Conservation (phyloP, 192 early-diverging fungal genomes). For the Spizellomyces punctatus region DNA sequence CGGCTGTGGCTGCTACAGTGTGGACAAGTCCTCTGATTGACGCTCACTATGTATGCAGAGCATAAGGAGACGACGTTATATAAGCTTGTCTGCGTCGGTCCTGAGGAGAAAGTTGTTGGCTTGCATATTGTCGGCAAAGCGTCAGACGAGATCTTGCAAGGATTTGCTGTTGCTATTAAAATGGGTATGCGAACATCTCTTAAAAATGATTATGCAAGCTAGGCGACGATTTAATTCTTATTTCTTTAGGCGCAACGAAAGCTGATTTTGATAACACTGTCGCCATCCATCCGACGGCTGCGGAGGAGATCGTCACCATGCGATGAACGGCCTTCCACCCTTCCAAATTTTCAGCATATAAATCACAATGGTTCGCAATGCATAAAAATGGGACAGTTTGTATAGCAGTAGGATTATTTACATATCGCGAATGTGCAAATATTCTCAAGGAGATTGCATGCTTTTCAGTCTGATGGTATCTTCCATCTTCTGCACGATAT, state of each 20-base stretch:
- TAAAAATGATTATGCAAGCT: neutral
- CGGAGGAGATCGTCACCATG: constrained; percentile 91
- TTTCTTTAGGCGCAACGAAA: constrained; percentile 77
- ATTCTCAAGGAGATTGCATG: too few relatives aligned
- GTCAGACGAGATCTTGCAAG: constrained; percentile 86
- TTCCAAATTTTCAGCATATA: too few relatives aligned
- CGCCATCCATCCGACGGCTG: constrained; percentile 96
- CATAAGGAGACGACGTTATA: constrained; percentile 90
- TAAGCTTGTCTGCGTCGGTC: constrained; percentile 85
- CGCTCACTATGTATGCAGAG: constrained; percentile 8
- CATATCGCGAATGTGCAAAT: too few relatives aligned
- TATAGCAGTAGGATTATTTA: too few relatives aligned
- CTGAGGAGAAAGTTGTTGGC: constrained; percentile 96
- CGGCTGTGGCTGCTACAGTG: too few relatives aligned
- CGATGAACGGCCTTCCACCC: constrained; percentile 23
- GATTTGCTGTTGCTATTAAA: constrained; percentile 94
- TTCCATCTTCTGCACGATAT: neutral
- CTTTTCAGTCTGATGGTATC: too few relatives aligned
- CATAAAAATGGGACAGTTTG: too few relatives aligned
- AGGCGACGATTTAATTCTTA: neutral
- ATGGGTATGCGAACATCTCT: constrained; percentile 67
- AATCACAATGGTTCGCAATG: too few relatives aligned
- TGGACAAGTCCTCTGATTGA: neutral
- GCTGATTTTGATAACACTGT: constrained; percentile 94
- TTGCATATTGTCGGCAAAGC: constrained; percentile 89